Conservation (phyloP, 148 eudicot species). For the Bassia scoparia region DNA sequence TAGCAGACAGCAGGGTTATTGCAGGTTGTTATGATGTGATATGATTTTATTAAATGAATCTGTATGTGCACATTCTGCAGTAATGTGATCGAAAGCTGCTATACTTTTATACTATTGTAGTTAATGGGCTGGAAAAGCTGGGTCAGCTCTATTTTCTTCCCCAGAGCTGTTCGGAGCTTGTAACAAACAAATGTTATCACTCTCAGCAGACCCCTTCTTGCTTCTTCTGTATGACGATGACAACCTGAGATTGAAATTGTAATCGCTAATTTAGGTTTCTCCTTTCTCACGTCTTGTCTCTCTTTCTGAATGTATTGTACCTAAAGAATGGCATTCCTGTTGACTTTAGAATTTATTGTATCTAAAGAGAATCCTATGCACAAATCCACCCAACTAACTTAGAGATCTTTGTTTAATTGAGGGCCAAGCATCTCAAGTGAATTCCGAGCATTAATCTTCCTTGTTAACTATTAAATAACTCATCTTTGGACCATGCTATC, state of each 20-base stretch:
- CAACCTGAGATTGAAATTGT: background rate
- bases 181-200: too few species aligned
- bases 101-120: background rate
- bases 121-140: too few species aligned
- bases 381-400: background rate
- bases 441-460: background rate
- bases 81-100: background rate
- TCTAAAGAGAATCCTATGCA: background rate
- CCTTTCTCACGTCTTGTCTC: background rate
- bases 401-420: background rate
- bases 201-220: background rate
- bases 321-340: background rate
- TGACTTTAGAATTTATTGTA: background rate
- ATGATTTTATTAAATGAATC: background rate
- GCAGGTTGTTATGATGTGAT: background rate
- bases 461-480: background rate
- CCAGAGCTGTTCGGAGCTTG: too few species aligned
- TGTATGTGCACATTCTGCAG: too few species aligned
- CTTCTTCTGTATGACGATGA: background rate
- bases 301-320: background rate
- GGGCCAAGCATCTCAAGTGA: background rate
- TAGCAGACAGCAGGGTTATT: background rate
- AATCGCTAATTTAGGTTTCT: background rate
- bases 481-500: background rate
- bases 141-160: too few species aligned